Conservation (phyloP, 345 rosid species). For the Hypericum androsaemum region DNA sequence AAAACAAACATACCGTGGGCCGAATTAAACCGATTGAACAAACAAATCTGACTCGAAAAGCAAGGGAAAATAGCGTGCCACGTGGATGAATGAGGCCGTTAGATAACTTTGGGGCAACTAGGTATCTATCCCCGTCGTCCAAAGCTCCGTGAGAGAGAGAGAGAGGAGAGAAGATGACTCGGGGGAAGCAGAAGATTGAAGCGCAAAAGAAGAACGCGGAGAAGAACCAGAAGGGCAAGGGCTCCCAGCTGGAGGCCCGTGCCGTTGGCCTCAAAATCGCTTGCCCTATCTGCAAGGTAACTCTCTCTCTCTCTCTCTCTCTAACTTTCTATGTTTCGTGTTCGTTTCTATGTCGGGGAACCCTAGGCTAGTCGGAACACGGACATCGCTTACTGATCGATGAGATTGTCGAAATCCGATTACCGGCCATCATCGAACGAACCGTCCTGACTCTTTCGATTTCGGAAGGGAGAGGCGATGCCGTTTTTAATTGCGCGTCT, state of each 20-base stretch:
- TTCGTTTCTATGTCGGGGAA: background rate
- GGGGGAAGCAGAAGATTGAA: conserved; percentile 81
- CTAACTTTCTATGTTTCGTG: background rate
- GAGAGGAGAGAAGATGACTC: conserved; percentile 38
- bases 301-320: background rate
- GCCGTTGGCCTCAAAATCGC: conserved; percentile 57
- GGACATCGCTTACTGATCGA: background rate
- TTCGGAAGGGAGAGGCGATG: no score
- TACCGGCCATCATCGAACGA: no score
- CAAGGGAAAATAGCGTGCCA: no score
- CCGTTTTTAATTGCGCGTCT: no score
- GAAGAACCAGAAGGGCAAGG: conserved; percentile 52
- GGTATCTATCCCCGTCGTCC: no score
- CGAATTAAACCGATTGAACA: no score
- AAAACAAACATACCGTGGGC: no score
- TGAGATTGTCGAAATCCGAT: background rate
- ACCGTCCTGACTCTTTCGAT: no score
- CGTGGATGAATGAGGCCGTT: no score
- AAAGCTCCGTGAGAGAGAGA: no score
- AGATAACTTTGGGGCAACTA: no score
- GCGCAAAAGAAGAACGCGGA: conserved; percentile 60
- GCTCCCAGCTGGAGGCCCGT: conserved; percentile 61
- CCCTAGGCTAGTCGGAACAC: background rate
- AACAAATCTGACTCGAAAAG: no score
- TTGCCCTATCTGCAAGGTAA: conserved; percentile 72